Conservation (phyloP, 306 rosid genomes). For the Coriaria nepalensis region DNA sequence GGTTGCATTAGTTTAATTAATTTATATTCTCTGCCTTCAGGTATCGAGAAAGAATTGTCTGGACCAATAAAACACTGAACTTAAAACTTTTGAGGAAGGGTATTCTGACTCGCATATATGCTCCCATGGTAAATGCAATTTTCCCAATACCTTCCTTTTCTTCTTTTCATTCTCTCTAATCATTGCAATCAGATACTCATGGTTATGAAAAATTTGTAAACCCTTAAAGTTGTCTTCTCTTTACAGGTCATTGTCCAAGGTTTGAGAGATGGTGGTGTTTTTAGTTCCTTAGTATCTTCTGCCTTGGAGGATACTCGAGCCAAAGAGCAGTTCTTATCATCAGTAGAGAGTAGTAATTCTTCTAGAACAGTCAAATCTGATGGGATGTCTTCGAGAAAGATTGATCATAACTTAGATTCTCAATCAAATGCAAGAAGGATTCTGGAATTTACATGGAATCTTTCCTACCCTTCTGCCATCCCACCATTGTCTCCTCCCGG, state of each 20-base stretch:
- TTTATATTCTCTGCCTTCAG: slow-evolving; percentile 28
- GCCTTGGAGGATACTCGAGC: slow-evolving; percentile 42
- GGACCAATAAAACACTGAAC: slow-evolving; percentile 58
- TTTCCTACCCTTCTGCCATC: slow-evolving; percentile 37
- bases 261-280: slow-evolving; percentile 69
- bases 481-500: slow-evolving; percentile 78
- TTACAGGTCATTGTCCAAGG: slow-evolving; percentile 67
- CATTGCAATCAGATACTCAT: background rate
- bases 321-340: slow-evolving; percentile 51
- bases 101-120: slow-evolving; percentile 67
- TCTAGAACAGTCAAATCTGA: slow-evolving; percentile 34
- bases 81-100: slow-evolving; percentile 73
- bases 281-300: slow-evolving; percentile 44
- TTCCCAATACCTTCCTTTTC: slow-evolving; percentile 3
- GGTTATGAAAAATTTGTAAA: background rate
- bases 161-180: slow-evolving; percentile 4
- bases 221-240: slow-evolving; percentile 7
- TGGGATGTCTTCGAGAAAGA: slow-evolving; percentile 44
- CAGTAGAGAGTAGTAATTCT: slow-evolving; percentile 60
- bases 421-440: slow-evolving; percentile 57
- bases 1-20: slow-evolving; percentile 1
- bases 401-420: slow-evolving; percentile 31
- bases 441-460: slow-evolving; percentile 34
- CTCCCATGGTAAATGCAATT: slow-evolving; percentile 56
- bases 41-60: slow-evolving; percentile 81